A percentile compares a stretch with the other conserved stretches of the same genome.
Evolutionary conservation across 1,284 basidiomycete genomes (phyloP).

Genomic region (Leccinum variabile): DNA sequence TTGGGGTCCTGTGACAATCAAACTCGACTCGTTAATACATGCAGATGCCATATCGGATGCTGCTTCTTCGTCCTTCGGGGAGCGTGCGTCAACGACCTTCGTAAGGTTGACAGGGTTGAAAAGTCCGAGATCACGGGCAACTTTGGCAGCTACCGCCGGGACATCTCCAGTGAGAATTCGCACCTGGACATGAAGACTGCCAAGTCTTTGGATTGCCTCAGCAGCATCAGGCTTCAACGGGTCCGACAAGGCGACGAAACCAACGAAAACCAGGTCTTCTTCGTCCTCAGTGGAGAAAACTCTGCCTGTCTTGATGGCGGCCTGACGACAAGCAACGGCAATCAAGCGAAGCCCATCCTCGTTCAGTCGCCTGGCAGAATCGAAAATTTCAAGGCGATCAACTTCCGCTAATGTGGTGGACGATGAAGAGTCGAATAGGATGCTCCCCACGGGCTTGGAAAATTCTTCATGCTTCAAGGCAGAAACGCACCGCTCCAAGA

Average conservation of each 20-base stretch:
- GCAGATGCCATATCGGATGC: slow-evolving; percentile 5
- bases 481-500: slow-evolving; percentile 32
- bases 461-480: slow-evolving; percentile 23
- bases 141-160: slow-evolving; percentile 36
- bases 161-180: slow-evolving; percentile 34
- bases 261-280: slow-evolving; percentile 32
- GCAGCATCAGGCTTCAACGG: slow-evolving; percentile 36
- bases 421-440: slow-evolving; percentile 23
- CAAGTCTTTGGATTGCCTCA: slow-evolving; percentile 32
- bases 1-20: slow-evolving; percentile 34
- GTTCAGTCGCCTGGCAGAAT: slow-evolving; percentile 30
- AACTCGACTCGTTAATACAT: slow-evolving; percentile 23
- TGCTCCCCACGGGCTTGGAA: slow-evolving; percentile 12
- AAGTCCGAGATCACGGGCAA: slow-evolving; percentile 35
- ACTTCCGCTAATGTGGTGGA: slow-evolving; percentile 18
- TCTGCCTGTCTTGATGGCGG: slow-evolving; percentile 15
- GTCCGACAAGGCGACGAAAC: slow-evolving; percentile 32
- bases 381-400: slow-evolving; percentile 27
- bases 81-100: background rate
- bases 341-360: slow-evolving; percentile 35
- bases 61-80: slow-evolving; percentile 31
- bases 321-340: slow-evolving; percentile 32
- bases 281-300: slow-evolving; percentile 28
- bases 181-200: slow-evolving; percentile 33
- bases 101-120: slow-evolving; percentile 26